Evolutionary conservation across 176 grass and related monocot genomes (phyloP), one percentile per base, ranked within the genome.

Genomic region (Elaeis guineensis): DNA sequence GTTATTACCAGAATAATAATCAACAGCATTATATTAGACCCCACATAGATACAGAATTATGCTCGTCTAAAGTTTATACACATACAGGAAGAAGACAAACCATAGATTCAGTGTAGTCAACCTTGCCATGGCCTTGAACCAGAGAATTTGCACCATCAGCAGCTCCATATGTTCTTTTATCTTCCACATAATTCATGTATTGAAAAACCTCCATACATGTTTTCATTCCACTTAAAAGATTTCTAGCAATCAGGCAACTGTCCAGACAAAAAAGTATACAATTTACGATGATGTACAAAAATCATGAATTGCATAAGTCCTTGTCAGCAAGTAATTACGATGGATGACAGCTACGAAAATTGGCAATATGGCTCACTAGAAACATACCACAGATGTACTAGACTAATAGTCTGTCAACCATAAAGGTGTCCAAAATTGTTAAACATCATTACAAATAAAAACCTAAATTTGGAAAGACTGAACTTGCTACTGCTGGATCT

Each of bases 141-240:
- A 91, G 81, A 83, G 82, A 87, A 82, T 79, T 85, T 59, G 71
- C 80, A 72, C 75, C 79, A 65, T 61, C 80, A 77, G 78, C 71
- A 55, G 76, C 57, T 73, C 87, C 87, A 77, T 77, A 79, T 72
- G 73, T 44, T 39, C 69, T 75, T 55, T 75, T 85, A 56, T 80
- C 85, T 64, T 88, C 83, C 69, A 87, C 73, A 66, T 87, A 82
- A 69, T 81, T 80, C 84, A 91, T 89, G 83, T 88, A 91, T 9
- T 91, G 84, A 74, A 75, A 91, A 75, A 91, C 83, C 69, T 97
- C 84, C 51, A 58, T 70, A 78, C 92, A 97, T 61, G 92, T 97
- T 81, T 91, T 97, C 83, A 91, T 88, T 82, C 92, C 87, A 67
- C 77, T 75, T 68, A 97, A 80, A 77, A 97, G 86, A 72, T 89